Base-by-base conservation (phyloP, 306 rosid genomes). In the Castanospermum australe region DNA sequence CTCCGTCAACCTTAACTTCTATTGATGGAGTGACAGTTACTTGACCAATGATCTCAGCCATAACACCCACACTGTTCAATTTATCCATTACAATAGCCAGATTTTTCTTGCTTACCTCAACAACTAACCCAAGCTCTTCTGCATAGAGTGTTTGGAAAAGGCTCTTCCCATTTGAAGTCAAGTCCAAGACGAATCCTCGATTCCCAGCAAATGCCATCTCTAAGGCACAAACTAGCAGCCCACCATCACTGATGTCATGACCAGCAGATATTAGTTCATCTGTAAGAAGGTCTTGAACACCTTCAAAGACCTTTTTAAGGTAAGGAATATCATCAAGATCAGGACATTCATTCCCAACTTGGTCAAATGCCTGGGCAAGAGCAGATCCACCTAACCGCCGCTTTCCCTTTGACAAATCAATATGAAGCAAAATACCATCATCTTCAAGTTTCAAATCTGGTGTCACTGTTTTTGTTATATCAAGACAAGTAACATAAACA, bases 171-270 rank as follows among this genome's bases (percentile, higher is more conserved):
- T 41, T 77, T 0, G 98, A 90, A 67, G 77, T 45, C 84, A 89
- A 81, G 73, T 92, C 79, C 83, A 94, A 80, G 21, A 11, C 67
- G 55, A 90, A 62, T 76, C 98, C 98, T 45, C 90, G 75, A 50
- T 92, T 90, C 24, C 98, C 97, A 57, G 94, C 90, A 89, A 94
- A 92, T 73, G 98, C 97, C 98, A 94, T 94, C 88, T 94, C 98
- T 47, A 90, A 80, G 77, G 93, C 92, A 80, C 89, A 87, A 50
- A 86, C 92, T 75, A 94, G 79, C 70, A 90, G 51, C 52, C 97
- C 98, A 76, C 98, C 98, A 79, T 94, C 98, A 77, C 98, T 94
- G 44, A 94, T 88, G 75, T 94, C 98, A 87, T 92, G 98, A 74
- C 97, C 97, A 64, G 98, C 96, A 55, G 97, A 92, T 71, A 94